Percentiles rank a stretch among this genome's conserved stretches.
Evolutionary conservation across 179 eudicot species (phyloP).

Genomic region (Monotropa hypopitys): DNA sequence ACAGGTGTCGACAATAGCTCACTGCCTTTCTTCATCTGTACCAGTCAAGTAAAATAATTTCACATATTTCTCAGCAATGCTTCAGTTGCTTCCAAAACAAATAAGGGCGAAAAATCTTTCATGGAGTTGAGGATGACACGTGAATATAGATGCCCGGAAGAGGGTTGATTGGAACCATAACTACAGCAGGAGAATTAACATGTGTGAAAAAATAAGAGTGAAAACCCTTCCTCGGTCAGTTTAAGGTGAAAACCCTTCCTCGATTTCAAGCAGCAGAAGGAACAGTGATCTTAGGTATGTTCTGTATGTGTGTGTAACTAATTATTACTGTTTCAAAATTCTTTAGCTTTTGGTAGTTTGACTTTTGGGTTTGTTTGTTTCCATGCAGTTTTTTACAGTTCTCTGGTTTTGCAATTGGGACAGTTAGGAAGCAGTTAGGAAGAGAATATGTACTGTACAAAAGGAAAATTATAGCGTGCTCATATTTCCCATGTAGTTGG

Average conservation of each 20-base stretch:
- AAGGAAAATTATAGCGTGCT: background rate
- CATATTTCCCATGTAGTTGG: conserved; percentile 5
- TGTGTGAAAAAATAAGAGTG: background rate
- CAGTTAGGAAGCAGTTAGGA: conserved; percentile 2
- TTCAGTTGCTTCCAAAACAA: conserved; percentile 2
- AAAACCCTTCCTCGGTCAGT: background rate
- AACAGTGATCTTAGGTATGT: conserved; percentile 4
- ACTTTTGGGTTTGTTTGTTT: background rate
- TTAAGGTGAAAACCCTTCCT: background rate
- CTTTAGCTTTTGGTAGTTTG: background rate
- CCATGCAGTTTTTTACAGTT: conserved; percentile 3
- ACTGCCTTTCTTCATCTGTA: background rate
- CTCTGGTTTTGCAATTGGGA: conserved; percentile 7
- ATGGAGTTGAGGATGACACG: background rate
- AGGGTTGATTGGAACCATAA: background rate
- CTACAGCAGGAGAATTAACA: background rate
- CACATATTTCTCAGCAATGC: background rate
- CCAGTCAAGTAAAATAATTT: background rate
- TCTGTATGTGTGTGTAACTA: background rate
- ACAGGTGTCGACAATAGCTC: background rate
- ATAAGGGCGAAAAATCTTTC: background rate
- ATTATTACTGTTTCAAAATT: background rate
- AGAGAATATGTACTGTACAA: conserved; percentile 2
- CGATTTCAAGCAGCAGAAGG: background rate
- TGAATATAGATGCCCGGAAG: conserved; percentile 1